Conservation (phyloP, 352 stramenopile genomes). For the Pythium grandisporangium region DNA sequence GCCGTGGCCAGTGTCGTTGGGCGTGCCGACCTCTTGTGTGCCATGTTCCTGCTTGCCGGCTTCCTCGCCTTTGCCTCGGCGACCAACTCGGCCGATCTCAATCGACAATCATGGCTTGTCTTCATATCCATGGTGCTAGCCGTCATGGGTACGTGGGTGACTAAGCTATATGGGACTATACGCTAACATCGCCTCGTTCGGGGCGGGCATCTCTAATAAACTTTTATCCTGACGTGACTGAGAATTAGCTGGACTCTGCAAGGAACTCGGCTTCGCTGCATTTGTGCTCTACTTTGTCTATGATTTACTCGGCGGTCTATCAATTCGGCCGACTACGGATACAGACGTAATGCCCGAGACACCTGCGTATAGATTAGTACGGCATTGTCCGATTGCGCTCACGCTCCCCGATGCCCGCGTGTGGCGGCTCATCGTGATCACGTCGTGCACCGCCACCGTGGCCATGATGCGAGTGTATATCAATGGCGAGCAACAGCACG, state of each 20-base stretch:
- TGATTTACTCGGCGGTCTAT: conserved; percentile 24
- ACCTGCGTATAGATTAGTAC: not conserved
- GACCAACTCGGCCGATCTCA: too few relatives aligned
- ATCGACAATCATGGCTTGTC: too few relatives aligned
- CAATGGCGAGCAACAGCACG: conserved; percentile 59
- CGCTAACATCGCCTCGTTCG: too few relatives aligned
- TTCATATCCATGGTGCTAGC: conserved; percentile 1
- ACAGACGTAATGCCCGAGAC: too few relatives aligned
- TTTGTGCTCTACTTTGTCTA: conserved; percentile 71
- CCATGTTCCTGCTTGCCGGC: conserved; percentile 44
- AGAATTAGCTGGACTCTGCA: too few relatives aligned
- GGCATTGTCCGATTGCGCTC: not conserved
- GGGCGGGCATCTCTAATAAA: too few relatives aligned
- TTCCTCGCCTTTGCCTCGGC: conserved; percentile 49
- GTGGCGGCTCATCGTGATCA: too few relatives aligned
- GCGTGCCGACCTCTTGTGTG: conserved; percentile 83
- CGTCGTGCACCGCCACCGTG: too few relatives aligned
- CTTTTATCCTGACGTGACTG: too few relatives aligned
- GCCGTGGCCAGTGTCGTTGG: conserved; percentile 87
- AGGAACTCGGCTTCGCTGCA: conserved; percentile 82
- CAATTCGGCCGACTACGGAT: too few relatives aligned
- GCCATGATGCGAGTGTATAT: conserved; percentile 33
- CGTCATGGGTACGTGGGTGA: conserved; percentile 9
- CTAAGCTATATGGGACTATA: not conserved
- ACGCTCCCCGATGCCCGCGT: too few relatives aligned